Evolutionary conservation across 257 asterid species (phyloP).

Genomic region (Asclepias syriaca): DNA sequence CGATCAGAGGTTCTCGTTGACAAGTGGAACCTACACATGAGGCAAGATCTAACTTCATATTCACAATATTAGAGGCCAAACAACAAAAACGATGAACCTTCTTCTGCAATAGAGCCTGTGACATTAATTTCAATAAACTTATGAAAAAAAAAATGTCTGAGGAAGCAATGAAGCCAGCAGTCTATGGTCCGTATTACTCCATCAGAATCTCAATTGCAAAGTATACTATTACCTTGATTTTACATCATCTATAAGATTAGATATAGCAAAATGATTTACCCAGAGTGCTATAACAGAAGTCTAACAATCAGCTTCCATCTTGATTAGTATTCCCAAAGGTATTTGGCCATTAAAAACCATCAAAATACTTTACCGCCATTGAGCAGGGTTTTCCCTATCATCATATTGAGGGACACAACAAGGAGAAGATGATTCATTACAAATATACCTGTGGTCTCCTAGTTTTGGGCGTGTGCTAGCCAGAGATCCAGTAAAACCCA

Average conservation of each 20-base stretch:
- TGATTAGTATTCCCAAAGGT: not conserved
- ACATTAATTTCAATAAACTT: not conserved
- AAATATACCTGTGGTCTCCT: slow-evolving; percentile 78
- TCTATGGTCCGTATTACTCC: not conserved
- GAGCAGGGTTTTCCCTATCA: not conserved
- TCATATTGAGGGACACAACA: slow-evolving; percentile 2
- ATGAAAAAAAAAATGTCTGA: not conserved
- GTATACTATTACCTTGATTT: no score
- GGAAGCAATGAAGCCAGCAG: not conserved
- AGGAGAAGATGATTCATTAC: slow-evolving; percentile 1
- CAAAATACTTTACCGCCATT: not conserved
- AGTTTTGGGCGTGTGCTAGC: slow-evolving; percentile 68
- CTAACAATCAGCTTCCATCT: not conserved
- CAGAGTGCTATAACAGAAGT: not conserved
- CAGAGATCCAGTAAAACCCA: slow-evolving; percentile 88
- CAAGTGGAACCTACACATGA: slow-evolving; percentile 59
- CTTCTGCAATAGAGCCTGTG: not conserved
- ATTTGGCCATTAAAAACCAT: not conserved
- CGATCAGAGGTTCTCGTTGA: slow-evolving; percentile 78
- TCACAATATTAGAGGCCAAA: not conserved
- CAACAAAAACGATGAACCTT: not conserved
- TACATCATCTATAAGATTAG: not conserved
- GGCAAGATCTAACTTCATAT: slow-evolving; percentile 11
- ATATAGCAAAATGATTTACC: not conserved
- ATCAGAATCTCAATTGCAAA: not conserved